A percentile compares a stretch with the other conserved stretches of the same genome.
Conservation (phyloP, 352 stramenopile species). For the Phytophthora hybrid region DNA sequence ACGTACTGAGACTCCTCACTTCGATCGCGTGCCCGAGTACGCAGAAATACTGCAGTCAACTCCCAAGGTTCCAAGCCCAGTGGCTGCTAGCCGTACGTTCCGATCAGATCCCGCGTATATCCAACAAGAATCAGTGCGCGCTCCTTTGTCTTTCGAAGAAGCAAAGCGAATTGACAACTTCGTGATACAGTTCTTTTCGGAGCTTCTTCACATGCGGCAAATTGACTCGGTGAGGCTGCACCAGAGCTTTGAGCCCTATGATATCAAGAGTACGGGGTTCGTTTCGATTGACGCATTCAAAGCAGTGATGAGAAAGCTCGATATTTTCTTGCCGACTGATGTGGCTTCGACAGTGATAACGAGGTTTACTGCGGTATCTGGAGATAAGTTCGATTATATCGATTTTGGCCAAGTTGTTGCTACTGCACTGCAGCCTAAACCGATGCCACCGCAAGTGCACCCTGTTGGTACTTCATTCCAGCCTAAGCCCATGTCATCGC, state of each 20-base stretch:
- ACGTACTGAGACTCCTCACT: slow-evolving; percentile 22
- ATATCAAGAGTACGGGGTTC: slow-evolving; percentile 68
- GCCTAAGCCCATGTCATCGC: slow-evolving; percentile 12
- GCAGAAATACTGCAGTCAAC: slow-evolving; percentile 20
- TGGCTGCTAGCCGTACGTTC: slow-evolving; percentile 20
- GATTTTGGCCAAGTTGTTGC: slow-evolving; percentile 64
- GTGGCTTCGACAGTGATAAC: slow-evolving; percentile 51
- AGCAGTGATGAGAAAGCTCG: slow-evolving; percentile 68
- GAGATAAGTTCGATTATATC: slow-evolving; percentile 77
- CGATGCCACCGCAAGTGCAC: slow-evolving; percentile 16
- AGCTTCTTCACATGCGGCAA: slow-evolving; percentile 55
- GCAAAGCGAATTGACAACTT: slow-evolving; percentile 52
- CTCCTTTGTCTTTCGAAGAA: slow-evolving; percentile 49
- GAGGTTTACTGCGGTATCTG: slow-evolving; percentile 55
- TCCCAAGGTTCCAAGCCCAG: slow-evolving; percentile 27
- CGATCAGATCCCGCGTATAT: slow-evolving; percentile 4
- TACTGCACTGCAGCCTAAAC: slow-evolving; percentile 17
- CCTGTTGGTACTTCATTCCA: slow-evolving; percentile 22
- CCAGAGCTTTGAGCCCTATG: slow-evolving; percentile 64
- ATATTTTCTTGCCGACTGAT: slow-evolving; percentile 60
- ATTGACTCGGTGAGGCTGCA: slow-evolving; percentile 41
- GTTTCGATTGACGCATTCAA: slow-evolving; percentile 68
- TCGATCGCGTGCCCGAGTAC: slow-evolving; percentile 22
- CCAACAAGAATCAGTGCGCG: slow-evolving; percentile 4
- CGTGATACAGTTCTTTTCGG: slow-evolving; percentile 55